phyloP scores from a whole-genome alignment of 2,329 filamentous ascomycete genomes.

The Aspergillus sp. region DNA sequence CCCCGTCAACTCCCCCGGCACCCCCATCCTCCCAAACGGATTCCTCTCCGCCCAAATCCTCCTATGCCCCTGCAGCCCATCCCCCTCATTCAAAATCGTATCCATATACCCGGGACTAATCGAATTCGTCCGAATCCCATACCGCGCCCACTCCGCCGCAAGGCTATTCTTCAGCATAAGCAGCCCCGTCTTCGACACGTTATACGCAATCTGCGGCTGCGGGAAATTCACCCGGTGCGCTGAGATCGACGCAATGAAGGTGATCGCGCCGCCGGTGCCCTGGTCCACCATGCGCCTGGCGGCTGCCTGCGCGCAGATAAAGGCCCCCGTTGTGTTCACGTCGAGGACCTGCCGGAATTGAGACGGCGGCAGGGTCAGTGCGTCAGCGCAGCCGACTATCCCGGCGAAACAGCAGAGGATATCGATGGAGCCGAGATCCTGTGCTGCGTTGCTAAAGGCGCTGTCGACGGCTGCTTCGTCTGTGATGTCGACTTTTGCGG shows the following conservation, averaged over 20 bases:
- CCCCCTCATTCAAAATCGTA: slow-evolving; percentile 68
- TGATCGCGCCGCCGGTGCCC: slow-evolving; percentile 59
- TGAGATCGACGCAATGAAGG: slow-evolving; percentile 67
- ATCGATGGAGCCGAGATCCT: slow-evolving; percentile 41
- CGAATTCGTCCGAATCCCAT: slow-evolving; percentile 70
- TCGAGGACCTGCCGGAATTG: slow-evolving; percentile 67
- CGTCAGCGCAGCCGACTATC: slow-evolving; percentile 62
- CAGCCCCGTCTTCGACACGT: slow-evolving; percentile 68
- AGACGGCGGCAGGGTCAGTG: slow-evolving; percentile 57
- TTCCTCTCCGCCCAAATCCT: slow-evolving; percentile 59
- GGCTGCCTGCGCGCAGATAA: slow-evolving; percentile 66
- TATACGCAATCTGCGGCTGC: slow-evolving; percentile 70
- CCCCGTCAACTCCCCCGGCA: slow-evolving; percentile 62
- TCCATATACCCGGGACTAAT: slow-evolving; percentile 76
- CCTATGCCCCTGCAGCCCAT: slow-evolving; percentile 54
- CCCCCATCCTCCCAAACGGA: slow-evolving; percentile 65
- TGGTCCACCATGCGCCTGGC: slow-evolving; percentile 38
- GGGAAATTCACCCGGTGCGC: slow-evolving; percentile 69
- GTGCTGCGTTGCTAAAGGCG: slow-evolving; percentile 11
- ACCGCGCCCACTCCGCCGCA: slow-evolving; percentile 69
- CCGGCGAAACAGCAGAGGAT: slow-evolving; percentile 67
- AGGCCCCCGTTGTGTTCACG: slow-evolving; percentile 69
- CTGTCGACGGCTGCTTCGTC: slow-evolving; percentile 36
- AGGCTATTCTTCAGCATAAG: slow-evolving; percentile 63
- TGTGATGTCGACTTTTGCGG: slow-evolving; percentile 60